Evolutionary conservation across 1,284 basidiomycete genomes (phyloP), one percentile per base, ranked within the genome.

Genomic region (Rhodotorula sp.): DNA sequence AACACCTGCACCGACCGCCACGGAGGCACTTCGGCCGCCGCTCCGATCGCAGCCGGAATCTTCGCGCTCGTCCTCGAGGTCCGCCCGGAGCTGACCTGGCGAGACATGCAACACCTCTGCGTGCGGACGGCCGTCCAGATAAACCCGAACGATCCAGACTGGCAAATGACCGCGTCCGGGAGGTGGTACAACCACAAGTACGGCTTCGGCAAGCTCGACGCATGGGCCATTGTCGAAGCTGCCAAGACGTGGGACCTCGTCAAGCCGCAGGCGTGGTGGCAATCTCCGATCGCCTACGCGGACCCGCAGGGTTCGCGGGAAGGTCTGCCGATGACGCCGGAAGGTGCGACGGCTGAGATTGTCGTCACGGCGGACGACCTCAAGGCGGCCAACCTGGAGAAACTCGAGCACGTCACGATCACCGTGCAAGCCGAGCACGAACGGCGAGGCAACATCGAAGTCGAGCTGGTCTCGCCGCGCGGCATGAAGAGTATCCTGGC

Each of bases 1-100:
- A 86, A 91, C 75, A 86, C 87, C 71, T 99, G 96, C 80, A 87
- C 95, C 1, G 84, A 84, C 59, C 85, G 83, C 0, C 96, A 99
- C 79, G 96, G 96, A 29, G 96, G 96, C 24, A 99, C 96, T 1
- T 97, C 94, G 26, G 96, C 96, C 26, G 96, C 96, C 6, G 96
- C 96, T 4, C 96, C 96, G 1, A 91, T 99, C 64, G 95, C 91
- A 45, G 93, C 88, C 18, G 95, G 91, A 37, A 90, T 96, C 55
- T 89, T 95, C 79, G 91, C 93, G 24, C 85, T 97, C 18, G 92
- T 92, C 6, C 83, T 97, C 18, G 85, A 93, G 81, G 90, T 86
- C 61, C 86, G 91, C 44, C 93, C 94, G 24, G 95, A 99, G 60
- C 86, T 99, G 42, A 90, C 91, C 42, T 99, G 96, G 96, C 88